Evolutionary conservation across 441 rosid species (phyloP), one percentile per base, ranked within the genome.

Genomic region (Iberis amara): DNA sequence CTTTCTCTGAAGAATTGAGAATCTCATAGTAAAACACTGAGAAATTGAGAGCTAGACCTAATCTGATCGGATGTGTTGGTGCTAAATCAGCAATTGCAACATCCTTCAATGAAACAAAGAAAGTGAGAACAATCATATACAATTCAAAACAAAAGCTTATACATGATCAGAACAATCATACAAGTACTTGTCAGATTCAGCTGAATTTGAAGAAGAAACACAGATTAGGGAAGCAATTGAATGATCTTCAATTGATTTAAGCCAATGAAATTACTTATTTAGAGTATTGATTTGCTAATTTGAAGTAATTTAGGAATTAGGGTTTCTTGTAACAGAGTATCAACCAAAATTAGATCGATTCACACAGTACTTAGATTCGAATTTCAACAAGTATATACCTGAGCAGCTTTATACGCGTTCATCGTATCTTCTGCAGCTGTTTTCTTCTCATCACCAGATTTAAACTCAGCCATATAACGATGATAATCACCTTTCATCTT

Each of bases 401-500:
- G 76, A 42, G 76, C 76, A 11, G 76, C 72, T 44, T 73, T 73
- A 45, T 73, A 76, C 4, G 78, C 72, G 23, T 47, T 9, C 76
- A 73, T 68, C 0, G 81, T 70, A 13, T 68, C 74, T 45, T 73
- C 78, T 0, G 79, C 81, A 12, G 79, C 76, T 0, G 74, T 49
- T 61, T 76, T 73, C 68, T 74, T 62, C 65, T 71, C 76, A 24
- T 68, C 81, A 1, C 74, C 78, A 43, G 62, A 46, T 66, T 70
- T 68, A 23, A 76, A 76, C 66, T 73, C 81, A 0, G 81, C 81
- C 30, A 73, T 5, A 18, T 70, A 76, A 4, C 81, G 72, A 59
- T 73, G 74, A 30, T 73, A 76, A 59, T 73, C 81, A 2, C 81
- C 81, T 38, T 76, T 76, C 78, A 73, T 76, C 76, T 76, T 76